Conservation (phyloP, 345 rosid genomes). For the Bruguiera sexangula region DNA sequence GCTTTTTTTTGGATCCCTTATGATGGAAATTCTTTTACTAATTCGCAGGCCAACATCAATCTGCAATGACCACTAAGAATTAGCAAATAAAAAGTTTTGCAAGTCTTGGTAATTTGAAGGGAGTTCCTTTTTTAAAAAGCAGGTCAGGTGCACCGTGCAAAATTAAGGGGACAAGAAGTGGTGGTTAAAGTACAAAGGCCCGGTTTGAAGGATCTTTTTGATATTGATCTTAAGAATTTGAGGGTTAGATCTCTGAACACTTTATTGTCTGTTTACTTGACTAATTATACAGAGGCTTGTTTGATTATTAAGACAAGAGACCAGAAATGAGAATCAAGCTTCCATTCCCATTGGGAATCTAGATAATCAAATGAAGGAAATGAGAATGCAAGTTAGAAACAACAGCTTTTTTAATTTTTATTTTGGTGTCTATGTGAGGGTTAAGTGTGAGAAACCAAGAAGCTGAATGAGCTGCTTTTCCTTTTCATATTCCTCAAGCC, state of each 20-base stretch:
- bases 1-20: slow-evolving; percentile 10
- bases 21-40: slow-evolving; percentile 13
- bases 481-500: background rate
- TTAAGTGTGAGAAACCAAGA: no score
- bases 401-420: no score
- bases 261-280: background rate
- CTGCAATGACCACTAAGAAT: slow-evolving; percentile 5
- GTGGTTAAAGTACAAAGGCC: slow-evolving; percentile 98
- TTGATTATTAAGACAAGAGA: background rate
- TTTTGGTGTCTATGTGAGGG: no score
- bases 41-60: slow-evolving; percentile 3
- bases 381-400: no score
- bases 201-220: slow-evolving; percentile 93
- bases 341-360: background rate
- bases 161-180: slow-evolving; percentile 81
- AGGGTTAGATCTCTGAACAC: slow-evolving; percentile 55
- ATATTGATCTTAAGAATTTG: slow-evolving; percentile 89
- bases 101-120: background rate
- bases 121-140: slow-evolving; percentile 14
- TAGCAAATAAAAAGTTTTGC: background rate
- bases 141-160: slow-evolving; percentile 99
- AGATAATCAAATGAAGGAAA: no score
- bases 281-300: background rate
- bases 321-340: background rate
- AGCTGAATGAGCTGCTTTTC: no score